Conservation (phyloP, 2,329 filamentous ascomycete genomes). For the Exserohilum rostratum region DNA sequence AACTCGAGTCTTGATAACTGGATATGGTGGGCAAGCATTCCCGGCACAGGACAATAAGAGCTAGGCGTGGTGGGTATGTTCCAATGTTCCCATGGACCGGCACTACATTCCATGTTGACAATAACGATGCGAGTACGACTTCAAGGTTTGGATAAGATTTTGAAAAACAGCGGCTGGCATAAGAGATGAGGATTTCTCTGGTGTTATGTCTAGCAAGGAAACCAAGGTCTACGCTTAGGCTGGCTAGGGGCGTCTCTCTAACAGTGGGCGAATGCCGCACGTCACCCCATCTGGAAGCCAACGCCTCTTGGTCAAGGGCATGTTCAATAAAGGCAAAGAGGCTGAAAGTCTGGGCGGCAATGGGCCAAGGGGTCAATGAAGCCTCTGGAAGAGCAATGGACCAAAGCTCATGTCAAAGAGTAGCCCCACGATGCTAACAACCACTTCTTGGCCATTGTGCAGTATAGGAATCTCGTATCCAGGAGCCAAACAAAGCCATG, state of each 20-base stretch:
- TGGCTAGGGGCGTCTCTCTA: neutral
- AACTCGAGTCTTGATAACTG: constrained; percentile 22
- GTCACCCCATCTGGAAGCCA: neutral
- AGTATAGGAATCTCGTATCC: neutral
- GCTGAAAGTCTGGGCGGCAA: neutral
- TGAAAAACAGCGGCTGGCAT: neutral
- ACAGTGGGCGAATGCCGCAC: neutral
- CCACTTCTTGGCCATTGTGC: neutral
- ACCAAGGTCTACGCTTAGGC: neutral
- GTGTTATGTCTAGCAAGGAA: neutral
- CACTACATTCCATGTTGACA: constrained; percentile 1
- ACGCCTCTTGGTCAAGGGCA: neutral
- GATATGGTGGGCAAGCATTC: neutral
- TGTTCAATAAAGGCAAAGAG: constrained; percentile 2
- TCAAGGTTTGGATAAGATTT: neutral
- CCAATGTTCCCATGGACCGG: neutral
- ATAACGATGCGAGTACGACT: neutral
- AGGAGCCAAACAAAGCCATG: constrained; percentile 4
- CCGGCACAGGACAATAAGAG: neutral
- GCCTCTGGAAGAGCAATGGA: neutral
- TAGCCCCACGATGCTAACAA: neutral
- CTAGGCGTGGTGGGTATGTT: neutral
- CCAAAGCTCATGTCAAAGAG: neutral
- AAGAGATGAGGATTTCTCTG: neutral
- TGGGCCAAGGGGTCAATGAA: neutral